Percentiles rank a stretch among this genome's conserved stretches.
Evolutionary conservation across 164 flowering plant species (phyloP).

Genomic region (Nelumbo lutea): DNA sequence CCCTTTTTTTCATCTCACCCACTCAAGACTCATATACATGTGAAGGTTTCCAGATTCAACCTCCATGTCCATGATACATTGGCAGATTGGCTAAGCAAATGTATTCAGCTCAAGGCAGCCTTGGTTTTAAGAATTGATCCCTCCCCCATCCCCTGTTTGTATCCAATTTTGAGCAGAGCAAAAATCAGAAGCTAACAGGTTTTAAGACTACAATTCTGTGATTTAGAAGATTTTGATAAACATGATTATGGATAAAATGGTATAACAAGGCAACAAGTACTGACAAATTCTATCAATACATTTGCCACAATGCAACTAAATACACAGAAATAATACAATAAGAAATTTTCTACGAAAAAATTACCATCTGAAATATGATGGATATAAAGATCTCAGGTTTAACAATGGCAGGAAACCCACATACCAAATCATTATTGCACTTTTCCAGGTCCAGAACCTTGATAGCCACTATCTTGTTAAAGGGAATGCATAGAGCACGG

Average conservation of each 20-base stretch:
- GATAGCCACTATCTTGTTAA: slow-evolving; percentile 82
- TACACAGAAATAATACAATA: not conserved
- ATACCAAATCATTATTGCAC: slow-evolving; percentile 89
- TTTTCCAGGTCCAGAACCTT: slow-evolving; percentile 92
- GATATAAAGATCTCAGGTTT: not conserved
- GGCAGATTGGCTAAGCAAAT: too few relatives aligned
- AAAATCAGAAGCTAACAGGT: too few relatives aligned
- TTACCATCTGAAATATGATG: not conserved
- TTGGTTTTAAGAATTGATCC: too few relatives aligned
- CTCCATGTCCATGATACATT: too few relatives aligned
- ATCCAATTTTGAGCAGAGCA: too few relatives aligned
- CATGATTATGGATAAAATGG: not conserved
- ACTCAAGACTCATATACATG: too few relatives aligned
- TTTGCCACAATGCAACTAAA: not conserved
- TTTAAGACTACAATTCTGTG: too few relatives aligned
- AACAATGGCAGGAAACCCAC: slow-evolving; percentile 13
- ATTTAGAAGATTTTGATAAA: not conserved
- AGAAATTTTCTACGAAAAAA: not conserved
- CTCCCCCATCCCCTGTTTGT: too few relatives aligned
- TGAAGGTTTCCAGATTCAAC: too few relatives aligned
- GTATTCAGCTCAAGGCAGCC: too few relatives aligned
- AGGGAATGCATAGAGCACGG: slow-evolving; percentile 82
- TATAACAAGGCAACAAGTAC: not conserved
- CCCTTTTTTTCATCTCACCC: too few relatives aligned
- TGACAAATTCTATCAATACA: not conserved